Percentiles rank a stretch among this genome's conserved stretches.
Conservation (phyloP, 148 eudicot genomes). For the Hydrangea macrophylla region DNA sequence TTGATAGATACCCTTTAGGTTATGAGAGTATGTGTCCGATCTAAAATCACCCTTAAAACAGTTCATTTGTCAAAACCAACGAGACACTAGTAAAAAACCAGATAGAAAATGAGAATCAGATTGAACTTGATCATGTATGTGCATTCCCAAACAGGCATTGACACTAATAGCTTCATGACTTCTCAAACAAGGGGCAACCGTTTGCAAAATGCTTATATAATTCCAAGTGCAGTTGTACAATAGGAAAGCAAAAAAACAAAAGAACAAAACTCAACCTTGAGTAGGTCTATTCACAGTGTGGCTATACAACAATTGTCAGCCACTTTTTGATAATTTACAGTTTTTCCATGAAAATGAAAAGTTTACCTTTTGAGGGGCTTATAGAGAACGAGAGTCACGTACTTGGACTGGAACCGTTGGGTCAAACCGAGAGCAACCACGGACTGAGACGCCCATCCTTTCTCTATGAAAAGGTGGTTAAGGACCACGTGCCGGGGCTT, state of each 20-base stretch:
- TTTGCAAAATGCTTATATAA: background rate
- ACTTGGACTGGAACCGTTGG: conserved; percentile 74
- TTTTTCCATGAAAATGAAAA: background rate
- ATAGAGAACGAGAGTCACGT: conserved; percentile 80
- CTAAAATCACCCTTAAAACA: too few relatives aligned
- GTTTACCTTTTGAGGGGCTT: conserved; percentile 68
- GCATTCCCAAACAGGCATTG: too few relatives aligned
- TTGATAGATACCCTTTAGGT: too few relatives aligned
- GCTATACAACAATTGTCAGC: background rate
- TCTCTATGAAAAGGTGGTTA: conserved; percentile 80
- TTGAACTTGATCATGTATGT: too few relatives aligned
- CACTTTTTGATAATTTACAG: background rate
- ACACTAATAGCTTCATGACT: background rate
- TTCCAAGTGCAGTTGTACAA: background rate
- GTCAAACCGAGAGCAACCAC: conserved; percentile 85
- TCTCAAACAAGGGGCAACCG: background rate
- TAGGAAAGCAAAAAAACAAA: background rate
- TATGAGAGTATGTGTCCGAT: too few relatives aligned
- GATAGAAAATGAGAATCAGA: too few relatives aligned
- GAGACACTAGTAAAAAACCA: too few relatives aligned
- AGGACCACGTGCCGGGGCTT: conserved; percentile 85
- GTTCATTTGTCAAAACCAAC: too few relatives aligned
- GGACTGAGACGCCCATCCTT: conserved; percentile 62
- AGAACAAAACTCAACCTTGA: background rate
- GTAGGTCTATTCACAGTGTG: background rate